A percentile compares a stretch with the other conserved stretches of the same genome.
Conservation (phyloP, 73 alveolate species). For the Blepharisma stoltei region DNA sequence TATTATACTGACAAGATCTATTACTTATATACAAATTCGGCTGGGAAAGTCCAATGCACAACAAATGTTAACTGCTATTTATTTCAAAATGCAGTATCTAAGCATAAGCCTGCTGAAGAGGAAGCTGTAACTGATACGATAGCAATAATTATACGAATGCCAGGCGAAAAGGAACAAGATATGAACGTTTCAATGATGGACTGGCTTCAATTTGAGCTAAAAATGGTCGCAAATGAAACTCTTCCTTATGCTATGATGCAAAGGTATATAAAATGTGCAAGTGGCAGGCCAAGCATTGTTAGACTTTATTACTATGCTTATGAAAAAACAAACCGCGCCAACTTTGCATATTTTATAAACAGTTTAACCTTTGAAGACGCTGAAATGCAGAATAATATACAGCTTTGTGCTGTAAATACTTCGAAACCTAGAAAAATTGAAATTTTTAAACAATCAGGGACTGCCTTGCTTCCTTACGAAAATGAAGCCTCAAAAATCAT, state of each 20-base stretch:
- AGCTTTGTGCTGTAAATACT: constrained; percentile 1
- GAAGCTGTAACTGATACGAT: constrained; percentile 9
- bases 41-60: background rate
- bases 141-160: constrained; percentile 7
- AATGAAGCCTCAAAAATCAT: constrained; percentile 51
- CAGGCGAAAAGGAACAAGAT: constrained; percentile 8
- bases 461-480: constrained; percentile 42
- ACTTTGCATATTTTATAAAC: constrained; percentile 24
- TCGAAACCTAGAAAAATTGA: constrained; percentile 6
- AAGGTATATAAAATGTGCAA: constrained; percentile 25
- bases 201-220: constrained; percentile 14
- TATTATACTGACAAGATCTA: constrained; percentile 14
- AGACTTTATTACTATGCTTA: background rate
- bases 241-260: background rate
- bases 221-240: constrained; percentile 15
- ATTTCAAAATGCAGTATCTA: background rate
- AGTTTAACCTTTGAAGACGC: background rate
- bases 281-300: background rate
- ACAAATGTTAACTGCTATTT: background rate
- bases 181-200: constrained; percentile 8
- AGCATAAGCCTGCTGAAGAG: background rate
- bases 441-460: constrained; percentile 6
- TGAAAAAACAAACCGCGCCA: background rate
- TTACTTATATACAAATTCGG: background rate
- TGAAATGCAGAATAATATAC: background rate